phyloP scores from a whole-genome alignment of 2,329 filamentous ascomycete species.

The Epichloe uncinata region DNA sequence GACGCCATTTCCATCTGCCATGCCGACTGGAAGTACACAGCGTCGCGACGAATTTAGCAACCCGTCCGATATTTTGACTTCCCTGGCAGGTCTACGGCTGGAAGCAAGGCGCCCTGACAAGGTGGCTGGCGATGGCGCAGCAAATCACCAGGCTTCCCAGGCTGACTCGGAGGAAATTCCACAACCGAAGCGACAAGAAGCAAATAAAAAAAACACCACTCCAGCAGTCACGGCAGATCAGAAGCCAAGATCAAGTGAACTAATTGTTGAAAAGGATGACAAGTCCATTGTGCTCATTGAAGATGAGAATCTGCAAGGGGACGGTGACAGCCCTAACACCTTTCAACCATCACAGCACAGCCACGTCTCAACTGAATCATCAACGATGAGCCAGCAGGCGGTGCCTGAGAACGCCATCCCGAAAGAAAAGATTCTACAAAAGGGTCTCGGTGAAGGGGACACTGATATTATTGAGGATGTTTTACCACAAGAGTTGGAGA shows the following conservation, averaged over 20 bases:
- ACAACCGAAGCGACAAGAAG: conserved; percentile 10
- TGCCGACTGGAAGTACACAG: not conserved
- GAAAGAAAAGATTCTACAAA: conserved; percentile 19
- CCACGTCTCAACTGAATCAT: not conserved
- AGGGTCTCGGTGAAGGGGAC: conserved; percentile 64
- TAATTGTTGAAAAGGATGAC: not conserved
- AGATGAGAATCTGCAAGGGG: not conserved
- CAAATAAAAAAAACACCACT: conserved; percentile 1
- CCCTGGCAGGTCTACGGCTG: conserved; percentile 20
- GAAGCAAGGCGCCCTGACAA: conserved; percentile 13
- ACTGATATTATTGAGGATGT: conserved; percentile 61
- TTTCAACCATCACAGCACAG: not conserved
- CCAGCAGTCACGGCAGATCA: not conserved
- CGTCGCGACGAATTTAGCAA: not conserved
- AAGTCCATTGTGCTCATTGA: not conserved
- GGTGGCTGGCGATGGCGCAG: conserved; percentile 3
- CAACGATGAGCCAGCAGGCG: not conserved
- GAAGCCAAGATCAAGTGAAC: not conserved
- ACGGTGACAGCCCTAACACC: not conserved
- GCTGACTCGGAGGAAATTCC: conserved; percentile 6
- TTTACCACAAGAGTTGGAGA: conserved; percentile 41
- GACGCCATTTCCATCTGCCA: not conserved
- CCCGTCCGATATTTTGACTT: conserved; percentile 18
- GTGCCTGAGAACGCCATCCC: not conserved
- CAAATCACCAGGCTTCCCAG: not conserved